phyloP scores from a whole-genome alignment of 2,329 filamentous ascomycete species.

The Cadophora luteo-olivacea region DNA sequence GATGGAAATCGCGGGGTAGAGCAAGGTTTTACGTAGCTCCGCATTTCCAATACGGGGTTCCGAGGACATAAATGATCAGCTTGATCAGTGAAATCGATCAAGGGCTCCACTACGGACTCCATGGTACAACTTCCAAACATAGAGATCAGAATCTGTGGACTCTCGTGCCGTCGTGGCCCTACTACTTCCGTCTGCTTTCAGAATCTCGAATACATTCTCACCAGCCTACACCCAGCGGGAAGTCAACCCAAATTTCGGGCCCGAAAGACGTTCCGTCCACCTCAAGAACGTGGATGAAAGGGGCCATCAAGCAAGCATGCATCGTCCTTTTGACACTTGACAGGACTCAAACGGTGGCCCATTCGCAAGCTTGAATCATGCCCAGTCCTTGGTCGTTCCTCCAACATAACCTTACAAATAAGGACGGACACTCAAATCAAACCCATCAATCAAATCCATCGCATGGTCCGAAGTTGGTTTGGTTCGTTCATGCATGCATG shows the following conservation, averaged over 20 bases:
- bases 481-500: neutral
- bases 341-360: constrained; percentile 15
- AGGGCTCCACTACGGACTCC: neutral
- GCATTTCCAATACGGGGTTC: neutral
- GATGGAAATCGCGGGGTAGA: neutral
- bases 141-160: neutral
- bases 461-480: neutral
- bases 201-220: neutral
- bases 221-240: neutral
- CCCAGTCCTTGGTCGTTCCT: neutral
- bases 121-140: neutral
- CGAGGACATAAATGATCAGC: neutral
- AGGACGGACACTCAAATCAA: neutral
- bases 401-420: neutral
- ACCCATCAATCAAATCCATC: neutral
- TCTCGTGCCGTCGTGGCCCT: neutral
- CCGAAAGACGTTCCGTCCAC: neutral
- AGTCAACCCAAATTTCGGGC: neutral
- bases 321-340: constrained; percentile 6
- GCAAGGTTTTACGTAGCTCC: neutral
- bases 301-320: neutral
- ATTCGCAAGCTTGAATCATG: constrained; percentile 9
- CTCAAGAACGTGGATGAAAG: neutral
- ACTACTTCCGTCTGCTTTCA: neutral
- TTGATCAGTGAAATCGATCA: neutral